These are phyloP conservation scores for Spathaspora boniae DNA, from an alignment of 805 yeast species.

Conservation along the genomic window DNA sequence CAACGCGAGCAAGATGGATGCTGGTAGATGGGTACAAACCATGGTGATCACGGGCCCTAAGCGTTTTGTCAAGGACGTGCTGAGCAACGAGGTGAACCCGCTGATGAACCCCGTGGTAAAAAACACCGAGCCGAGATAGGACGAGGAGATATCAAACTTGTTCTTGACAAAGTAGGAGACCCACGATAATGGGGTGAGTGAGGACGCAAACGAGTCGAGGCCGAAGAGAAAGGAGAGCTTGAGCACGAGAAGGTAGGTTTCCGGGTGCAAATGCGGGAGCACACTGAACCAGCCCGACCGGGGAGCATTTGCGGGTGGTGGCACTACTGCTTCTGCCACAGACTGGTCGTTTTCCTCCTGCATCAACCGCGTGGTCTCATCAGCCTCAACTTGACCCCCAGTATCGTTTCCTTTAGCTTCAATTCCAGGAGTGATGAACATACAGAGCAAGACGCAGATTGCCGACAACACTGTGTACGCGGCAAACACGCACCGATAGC, in stretches of 20 bases:
- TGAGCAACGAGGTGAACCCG: conserved; percentile 38
- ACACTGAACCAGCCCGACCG: conserved; percentile 9
- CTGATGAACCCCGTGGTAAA: conserved; percentile 35
- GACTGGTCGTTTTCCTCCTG: conserved; percentile 4
- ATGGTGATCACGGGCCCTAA: conserved; percentile 44
- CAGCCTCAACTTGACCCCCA: conserved; percentile 4
- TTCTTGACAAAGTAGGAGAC: conserved; percentile 40
- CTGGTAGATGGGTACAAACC: conserved; percentile 43
- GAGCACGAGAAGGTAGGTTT: conserved; percentile 20
- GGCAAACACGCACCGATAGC: conserved; percentile 30
- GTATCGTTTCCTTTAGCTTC: conserved; percentile 11
- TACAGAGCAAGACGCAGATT: conserved; percentile 15
- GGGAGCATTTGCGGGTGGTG: neutral
- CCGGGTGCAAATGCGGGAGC: conserved; percentile 18
- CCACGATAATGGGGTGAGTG: conserved; percentile 45
- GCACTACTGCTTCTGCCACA: conserved; percentile 3
- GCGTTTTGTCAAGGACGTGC: conserved; percentile 41
- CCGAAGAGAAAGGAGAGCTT: conserved; percentile 37
- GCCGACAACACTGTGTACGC: conserved; percentile 21
- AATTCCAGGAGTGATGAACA: conserved; percentile 15
- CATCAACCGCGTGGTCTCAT: conserved; percentile 17
- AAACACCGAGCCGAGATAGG: conserved; percentile 38
- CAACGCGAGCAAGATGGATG: conserved; percentile 35
- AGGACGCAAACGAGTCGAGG: conserved; percentile 42
- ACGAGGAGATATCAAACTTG: conserved; percentile 31